Evolutionary conservation across 2,329 filamentous ascomycete genomes (phyloP).

Genomic region (Trichoderma breve): DNA sequence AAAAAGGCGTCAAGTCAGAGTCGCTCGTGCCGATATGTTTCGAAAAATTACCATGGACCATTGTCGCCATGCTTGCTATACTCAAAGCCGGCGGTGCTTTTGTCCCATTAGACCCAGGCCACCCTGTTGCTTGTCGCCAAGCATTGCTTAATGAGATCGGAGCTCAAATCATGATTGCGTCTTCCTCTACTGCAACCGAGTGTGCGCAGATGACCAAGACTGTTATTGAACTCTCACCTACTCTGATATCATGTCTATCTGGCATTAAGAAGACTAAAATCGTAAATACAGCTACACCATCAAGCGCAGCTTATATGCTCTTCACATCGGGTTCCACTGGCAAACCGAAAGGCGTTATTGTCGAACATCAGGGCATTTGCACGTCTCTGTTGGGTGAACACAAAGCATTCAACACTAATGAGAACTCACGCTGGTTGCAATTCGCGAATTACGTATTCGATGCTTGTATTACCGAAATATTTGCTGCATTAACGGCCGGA

Average conservation of each 20-base stretch:
- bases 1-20: constrained; percentile 27
- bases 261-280: background rate
- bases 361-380: constrained; percentile 7
- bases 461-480: constrained; percentile 13
- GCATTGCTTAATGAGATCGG: background rate
- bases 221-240: background rate
- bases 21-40: constrained; percentile 32
- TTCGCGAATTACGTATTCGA: constrained; percentile 21
- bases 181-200: background rate
- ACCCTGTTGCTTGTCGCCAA: background rate
- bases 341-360: background rate
- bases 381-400: background rate
- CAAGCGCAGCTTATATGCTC: constrained; percentile 4
- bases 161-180: constrained; percentile 5
- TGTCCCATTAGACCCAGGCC: constrained; percentile 18
- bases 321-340: constrained; percentile 12
- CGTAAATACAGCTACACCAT: too few relatives aligned
- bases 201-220: background rate
- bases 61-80: constrained; percentile 32
- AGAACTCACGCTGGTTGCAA: constrained; percentile 13
- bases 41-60: constrained; percentile 34
- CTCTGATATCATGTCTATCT: background rate
- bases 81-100: constrained; percentile 32
- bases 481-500: background rate
- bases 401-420: background rate